Percentiles rank a stretch among this genome's conserved stretches.
These are phyloP conservation scores for Serpula lacrymans DNA, from an alignment of 768 basidiomycete genomes.

Conservation along the genomic window DNA sequence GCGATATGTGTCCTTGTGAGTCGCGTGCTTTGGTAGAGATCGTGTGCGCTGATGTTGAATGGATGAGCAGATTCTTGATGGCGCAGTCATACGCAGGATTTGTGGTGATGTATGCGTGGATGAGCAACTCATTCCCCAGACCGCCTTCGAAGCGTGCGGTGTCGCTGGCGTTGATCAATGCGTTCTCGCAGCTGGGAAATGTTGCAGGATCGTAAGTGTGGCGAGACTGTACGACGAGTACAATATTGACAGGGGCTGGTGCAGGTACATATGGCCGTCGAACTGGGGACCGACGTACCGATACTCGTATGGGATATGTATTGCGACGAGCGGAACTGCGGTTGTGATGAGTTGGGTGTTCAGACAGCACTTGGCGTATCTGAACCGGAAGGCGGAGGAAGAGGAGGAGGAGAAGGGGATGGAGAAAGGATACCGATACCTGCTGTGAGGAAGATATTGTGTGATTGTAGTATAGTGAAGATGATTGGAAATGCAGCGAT, in stretches of 20 bases:
- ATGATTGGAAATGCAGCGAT: too few relatives aligned
- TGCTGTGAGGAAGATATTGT: conserved; percentile 38
- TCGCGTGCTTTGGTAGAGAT: conserved; percentile 7
- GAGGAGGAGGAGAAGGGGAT: conserved; percentile 40
- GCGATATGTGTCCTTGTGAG: conserved; percentile 65
- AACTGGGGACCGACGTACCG: conserved; percentile 70
- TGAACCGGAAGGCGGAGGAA: conserved; percentile 38
- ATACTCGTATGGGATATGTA: conserved; percentile 74
- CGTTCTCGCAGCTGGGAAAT: conserved; percentile 81
- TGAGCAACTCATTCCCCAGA: conserved; percentile 60
- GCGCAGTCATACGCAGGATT: conserved; percentile 71
- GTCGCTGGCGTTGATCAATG: conserved; percentile 76
- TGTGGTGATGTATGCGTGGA: conserved; percentile 57
- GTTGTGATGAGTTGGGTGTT: conserved; percentile 52
- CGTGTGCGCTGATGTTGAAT: conserved; percentile 3
- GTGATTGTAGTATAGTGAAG: too few relatives aligned
- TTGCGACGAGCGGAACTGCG: conserved; percentile 48
- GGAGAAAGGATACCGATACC: conserved; percentile 48
- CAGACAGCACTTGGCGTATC: conserved; percentile 36
- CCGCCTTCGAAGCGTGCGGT: conserved; percentile 85
- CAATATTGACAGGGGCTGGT: conserved; percentile 1
- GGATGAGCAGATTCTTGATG: conserved; percentile 72
- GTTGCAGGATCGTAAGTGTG: conserved; percentile 71
- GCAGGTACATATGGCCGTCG: conserved; percentile 63
- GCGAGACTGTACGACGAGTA: conserved; percentile 1